A percentile compares a stretch with the other conserved stretches of the same genome.
phyloP scores from a whole-genome alignment of 1,284 basidiomycete genomes.

The Pisolithus thermaeus region DNA sequence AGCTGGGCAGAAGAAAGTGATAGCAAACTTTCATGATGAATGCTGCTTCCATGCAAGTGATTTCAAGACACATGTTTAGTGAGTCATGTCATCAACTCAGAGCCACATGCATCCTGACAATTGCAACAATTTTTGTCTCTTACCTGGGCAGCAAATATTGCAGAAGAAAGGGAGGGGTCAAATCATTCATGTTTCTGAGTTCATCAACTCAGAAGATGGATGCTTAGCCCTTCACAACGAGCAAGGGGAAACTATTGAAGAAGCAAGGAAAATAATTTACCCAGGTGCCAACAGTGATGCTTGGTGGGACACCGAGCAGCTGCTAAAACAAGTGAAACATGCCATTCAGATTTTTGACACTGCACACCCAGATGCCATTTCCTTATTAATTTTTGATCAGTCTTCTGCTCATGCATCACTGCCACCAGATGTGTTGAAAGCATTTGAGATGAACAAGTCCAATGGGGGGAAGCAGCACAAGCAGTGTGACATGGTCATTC shows the following conservation, averaged over 20 bases:
- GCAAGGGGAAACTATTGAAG: constrained; percentile 1
- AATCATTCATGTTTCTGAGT: too few species aligned
- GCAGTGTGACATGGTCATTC: constrained; percentile 6
- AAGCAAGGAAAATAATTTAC: constrained; percentile 9
- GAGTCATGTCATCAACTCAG: background rate
- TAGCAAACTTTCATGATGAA: constrained; percentile 18
- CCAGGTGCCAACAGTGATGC: constrained; percentile 6
- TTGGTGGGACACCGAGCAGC: constrained; percentile 8
- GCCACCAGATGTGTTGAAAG: too few species aligned
- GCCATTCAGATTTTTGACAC: constrained; percentile 23
- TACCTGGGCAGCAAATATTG: constrained; percentile 1
- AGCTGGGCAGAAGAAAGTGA: constrained; percentile 13
- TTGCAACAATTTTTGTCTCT: background rate
- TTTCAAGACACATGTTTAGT: constrained; percentile 11
- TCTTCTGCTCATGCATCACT: too few species aligned
- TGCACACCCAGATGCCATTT: constrained; percentile 14
- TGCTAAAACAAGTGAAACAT: constrained; percentile 20
- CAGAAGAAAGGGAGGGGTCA: background rate
- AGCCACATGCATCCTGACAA: background rate
- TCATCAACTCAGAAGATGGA: too few species aligned
- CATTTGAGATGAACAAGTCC: too few species aligned
- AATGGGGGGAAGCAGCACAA: too few species aligned
- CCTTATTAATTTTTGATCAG: too few species aligned
- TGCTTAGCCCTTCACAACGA: background rate
- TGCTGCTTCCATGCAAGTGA: constrained; percentile 17